Evolutionary conservation across 805 yeast genomes (phyloP).

Genomic region (Candida coleopterorum): DNA sequence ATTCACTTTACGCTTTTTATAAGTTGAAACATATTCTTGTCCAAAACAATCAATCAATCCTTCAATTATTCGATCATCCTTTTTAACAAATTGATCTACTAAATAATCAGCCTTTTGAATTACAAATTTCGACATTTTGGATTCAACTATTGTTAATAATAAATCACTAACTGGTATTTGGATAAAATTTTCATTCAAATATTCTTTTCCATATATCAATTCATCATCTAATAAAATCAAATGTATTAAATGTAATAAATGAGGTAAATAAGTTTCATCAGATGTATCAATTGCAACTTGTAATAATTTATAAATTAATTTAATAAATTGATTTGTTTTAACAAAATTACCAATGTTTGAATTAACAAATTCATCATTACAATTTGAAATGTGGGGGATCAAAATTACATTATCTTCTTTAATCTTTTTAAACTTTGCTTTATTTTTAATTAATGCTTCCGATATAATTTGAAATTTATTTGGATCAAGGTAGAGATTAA

Average conservation of each 20-base stretch:
- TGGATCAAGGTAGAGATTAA: conserved; percentile 43
- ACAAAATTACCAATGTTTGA: conserved; percentile 44
- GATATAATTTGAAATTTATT: conserved; percentile 50
- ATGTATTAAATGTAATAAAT: conserved; percentile 64
- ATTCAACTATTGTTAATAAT: conserved; percentile 47
- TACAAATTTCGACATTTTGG: conserved; percentile 45
- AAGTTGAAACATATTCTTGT: conserved; percentile 44
- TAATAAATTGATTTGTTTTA: conserved; percentile 49
- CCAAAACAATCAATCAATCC: conserved; percentile 57
- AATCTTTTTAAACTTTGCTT: conserved; percentile 35
- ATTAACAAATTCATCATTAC: conserved; percentile 31
- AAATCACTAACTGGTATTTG: conserved; percentile 53
- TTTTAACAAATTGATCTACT: conserved; percentile 46
- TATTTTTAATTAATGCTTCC: conserved; percentile 38
- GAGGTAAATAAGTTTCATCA: conserved; percentile 53
- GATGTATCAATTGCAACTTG: conserved; percentile 46
- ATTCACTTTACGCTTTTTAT: conserved; percentile 40
- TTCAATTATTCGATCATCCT: conserved; percentile 47
- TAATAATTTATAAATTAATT: conserved; percentile 53
- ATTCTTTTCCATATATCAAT: conserved; percentile 31
- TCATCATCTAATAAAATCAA: conserved; percentile 56
- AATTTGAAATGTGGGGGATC: conserved; percentile 37
- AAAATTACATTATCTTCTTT: conserved; percentile 43
- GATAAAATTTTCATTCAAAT: conserved; percentile 43
- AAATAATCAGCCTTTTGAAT: conserved; percentile 54